Evolutionary conservation across 768 basidiomycete species (phyloP), one percentile per base, ranked within the genome.

Genomic region (Panaeolus cyanescens): DNA sequence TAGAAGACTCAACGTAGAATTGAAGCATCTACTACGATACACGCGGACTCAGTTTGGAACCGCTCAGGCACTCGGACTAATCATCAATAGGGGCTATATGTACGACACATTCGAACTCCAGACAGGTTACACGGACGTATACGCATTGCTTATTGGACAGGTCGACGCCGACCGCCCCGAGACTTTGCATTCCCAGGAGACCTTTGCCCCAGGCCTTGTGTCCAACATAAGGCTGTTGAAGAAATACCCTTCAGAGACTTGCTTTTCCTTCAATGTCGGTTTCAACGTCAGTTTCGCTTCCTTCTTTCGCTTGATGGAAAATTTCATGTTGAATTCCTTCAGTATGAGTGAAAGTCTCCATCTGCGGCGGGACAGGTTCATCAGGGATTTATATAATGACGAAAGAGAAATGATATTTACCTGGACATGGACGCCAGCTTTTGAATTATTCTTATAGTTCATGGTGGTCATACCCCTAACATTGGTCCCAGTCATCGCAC

Each of bases 261-360:
- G 61, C 71, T 57, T 75, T 75, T 6, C 67, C 64, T 60, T 75
- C 75, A 5, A 77, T 54, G 50, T 77, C 76, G 25, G 69, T 59
- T 19, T 78, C 77, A 22, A 71, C 64, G 54, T 75, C 72, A 19
- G 73, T 73, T 28, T 76, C 71, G 65, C 74, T 72, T 20, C 65
- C 72, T 25, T 65, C 63, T 66, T 66, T 71, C 56, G 59, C 54
- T 57, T 60, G 71, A 50, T 59, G 60, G 58, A 61, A 70, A 25
- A 64, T 55, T 31, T 68, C 68, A 30, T 66, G 65, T 15, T 64
- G 58, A 33, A 59, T 58, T 32, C 72, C 74, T 61, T 80, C 79
- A 5, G 70, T 72, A 53, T 75, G 78, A 3, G 77, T 78, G 62
- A 81, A 81, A 0, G 80, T 83, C 62, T 83, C 81, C 81, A 83